A percentile compares a stretch with the other conserved stretches of the same genome.
Conservation (phyloP, 2,329 filamentous ascomycete genomes). For the Stagonosporopsis vannaccii region DNA sequence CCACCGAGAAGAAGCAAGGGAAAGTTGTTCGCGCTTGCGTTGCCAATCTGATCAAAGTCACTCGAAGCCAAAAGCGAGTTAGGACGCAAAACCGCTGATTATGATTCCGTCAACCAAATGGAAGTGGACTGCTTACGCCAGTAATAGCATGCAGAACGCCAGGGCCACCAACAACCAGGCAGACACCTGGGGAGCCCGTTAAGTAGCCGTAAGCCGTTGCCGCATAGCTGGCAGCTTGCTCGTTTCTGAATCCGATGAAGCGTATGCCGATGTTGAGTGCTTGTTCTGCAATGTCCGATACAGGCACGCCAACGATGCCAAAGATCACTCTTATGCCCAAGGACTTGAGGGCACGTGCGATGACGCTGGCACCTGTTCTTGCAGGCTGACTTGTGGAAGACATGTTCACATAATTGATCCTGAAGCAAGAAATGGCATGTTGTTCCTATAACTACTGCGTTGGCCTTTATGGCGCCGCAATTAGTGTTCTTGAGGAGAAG, state of each 20-base stretch:
- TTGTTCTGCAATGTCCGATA: conserved; percentile 65
- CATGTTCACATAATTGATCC: neutral
- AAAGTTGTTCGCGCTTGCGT: conserved; percentile 62
- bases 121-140: conserved; percentile 49
- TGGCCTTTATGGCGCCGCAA: neutral
- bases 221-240: conserved; percentile 66
- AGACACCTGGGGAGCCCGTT: conserved; percentile 63
- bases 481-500: neutral
- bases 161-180: conserved; percentile 66
- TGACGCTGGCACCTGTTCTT: conserved; percentile 31
- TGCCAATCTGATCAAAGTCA: conserved; percentile 38
- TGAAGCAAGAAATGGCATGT: neutral
- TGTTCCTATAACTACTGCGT: neutral
- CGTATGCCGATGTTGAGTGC: conserved; percentile 64
- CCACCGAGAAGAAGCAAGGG: conserved; percentile 64
- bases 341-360: conserved; percentile 58
- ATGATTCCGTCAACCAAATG: neutral
- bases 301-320: conserved; percentile 62
- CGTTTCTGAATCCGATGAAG: conserved; percentile 66
- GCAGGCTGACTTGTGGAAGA: neutral
- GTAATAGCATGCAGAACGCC: conserved; percentile 66
- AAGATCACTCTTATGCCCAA: conserved; percentile 61
- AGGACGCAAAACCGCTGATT: neutral
- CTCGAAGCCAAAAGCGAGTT: neutral
- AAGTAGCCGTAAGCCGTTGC: conserved; percentile 66